Conservation (phyloP, 2,329 filamentous ascomycete genomes). For the Mycosphaerella sp. region DNA sequence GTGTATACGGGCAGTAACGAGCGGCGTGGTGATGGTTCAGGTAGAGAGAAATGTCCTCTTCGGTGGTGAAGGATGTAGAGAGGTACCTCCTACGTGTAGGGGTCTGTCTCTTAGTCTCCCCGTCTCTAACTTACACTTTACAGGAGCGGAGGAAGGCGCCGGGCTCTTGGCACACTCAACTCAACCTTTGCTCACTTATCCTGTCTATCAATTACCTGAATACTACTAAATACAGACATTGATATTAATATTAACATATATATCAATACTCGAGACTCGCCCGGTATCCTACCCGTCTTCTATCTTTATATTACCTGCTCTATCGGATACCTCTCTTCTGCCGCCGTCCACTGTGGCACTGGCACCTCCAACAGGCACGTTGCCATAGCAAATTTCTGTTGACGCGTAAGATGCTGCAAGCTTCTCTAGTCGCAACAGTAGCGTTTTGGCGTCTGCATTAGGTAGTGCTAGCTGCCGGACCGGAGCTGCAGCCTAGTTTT, state of each 20-base stretch:
- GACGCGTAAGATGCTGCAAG: background rate
- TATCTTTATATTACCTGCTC: background rate
- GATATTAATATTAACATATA: background rate
- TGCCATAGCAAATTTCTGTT: background rate
- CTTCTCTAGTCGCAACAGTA: background rate
- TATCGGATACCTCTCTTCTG: background rate
- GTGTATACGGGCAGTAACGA: conserved; percentile 6
- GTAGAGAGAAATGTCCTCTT: too few species aligned
- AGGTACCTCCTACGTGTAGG: background rate
- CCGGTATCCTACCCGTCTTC: background rate
- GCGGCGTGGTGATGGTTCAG: conserved; percentile 4
- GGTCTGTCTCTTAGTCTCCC: background rate
- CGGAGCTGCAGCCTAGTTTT: background rate
- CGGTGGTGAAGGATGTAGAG: too few species aligned
- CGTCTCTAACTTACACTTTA: too few species aligned
- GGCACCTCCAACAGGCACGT: background rate
- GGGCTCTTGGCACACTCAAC: background rate
- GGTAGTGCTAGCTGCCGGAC: background rate
- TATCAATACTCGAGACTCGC: background rate
- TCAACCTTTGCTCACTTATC: background rate
- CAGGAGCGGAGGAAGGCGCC: background rate
- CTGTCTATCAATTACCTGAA: background rate
- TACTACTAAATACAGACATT: background rate
- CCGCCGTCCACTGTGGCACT: too few species aligned
- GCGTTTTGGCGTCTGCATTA: background rate